Percentiles rank a stretch among this genome's conserved stretches.
These are phyloP conservation scores for Clitocybe nebularis DNA, from an alignment of 1,284 basidiomycete genomes.

Conservation along the genomic window DNA sequence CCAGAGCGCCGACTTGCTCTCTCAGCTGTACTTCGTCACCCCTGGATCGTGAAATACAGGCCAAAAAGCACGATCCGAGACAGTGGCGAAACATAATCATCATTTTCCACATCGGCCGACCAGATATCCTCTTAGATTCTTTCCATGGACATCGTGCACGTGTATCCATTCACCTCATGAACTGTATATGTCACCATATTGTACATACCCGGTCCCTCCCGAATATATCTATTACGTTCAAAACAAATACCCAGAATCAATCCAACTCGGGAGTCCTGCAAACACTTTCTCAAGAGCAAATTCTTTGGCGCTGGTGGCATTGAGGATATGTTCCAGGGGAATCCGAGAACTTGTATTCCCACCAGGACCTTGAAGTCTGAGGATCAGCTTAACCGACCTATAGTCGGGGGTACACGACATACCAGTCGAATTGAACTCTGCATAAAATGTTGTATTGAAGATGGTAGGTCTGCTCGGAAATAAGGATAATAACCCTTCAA, in stretches of 20 bases:
- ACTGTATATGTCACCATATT: too few relatives aligned
- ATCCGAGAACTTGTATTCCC: constrained; percentile 43
- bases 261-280: constrained; percentile 45
- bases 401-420: constrained; percentile 4
- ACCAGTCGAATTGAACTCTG: constrained; percentile 56
- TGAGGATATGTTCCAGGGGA: constrained; percentile 46
- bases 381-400: constrained; percentile 1
- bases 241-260: constrained; percentile 46
- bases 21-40: constrained; percentile 78
- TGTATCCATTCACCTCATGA: not conserved
- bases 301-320: constrained; percentile 29
- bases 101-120: not conserved
- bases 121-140: not conserved
- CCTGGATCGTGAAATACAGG: constrained; percentile 88
- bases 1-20: constrained; percentile 83
- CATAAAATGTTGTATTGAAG: constrained; percentile 55
- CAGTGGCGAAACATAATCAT: constrained; percentile 8
- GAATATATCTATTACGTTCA: constrained; percentile 16
- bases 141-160: not conserved
- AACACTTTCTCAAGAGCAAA: constrained; percentile 51
- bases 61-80: constrained; percentile 22
- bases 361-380: constrained; percentile 53
- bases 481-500: not conserved
- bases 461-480: constrained; percentile 36
- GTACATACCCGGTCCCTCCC: too few relatives aligned